A percentile compares a stretch with the other conserved stretches of the same genome.
Evolutionary conservation across 1,284 basidiomycete species (phyloP).

Genomic region (Rhodotorula sp.): DNA sequence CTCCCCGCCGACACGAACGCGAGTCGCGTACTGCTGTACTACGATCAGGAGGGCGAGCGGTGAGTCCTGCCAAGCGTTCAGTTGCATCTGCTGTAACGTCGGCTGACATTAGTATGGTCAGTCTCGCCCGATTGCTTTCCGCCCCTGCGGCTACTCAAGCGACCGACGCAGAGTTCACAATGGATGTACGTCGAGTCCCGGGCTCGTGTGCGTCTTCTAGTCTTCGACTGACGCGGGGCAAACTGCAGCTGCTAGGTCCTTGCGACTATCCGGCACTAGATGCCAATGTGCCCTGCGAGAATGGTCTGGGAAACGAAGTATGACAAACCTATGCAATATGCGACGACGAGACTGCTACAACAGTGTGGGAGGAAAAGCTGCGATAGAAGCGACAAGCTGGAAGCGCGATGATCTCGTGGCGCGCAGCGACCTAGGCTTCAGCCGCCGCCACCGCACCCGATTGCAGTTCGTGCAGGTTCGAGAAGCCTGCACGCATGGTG

Average conservation of each 20-base stretch:
- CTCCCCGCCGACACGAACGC: conserved; percentile 7
- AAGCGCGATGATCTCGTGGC: not conserved
- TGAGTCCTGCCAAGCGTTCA: not conserved
- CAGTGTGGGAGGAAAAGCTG: not conserved
- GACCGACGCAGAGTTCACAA: conserved; percentile 19
- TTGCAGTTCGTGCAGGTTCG: not conserved
- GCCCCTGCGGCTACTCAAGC: conserved; percentile 1
- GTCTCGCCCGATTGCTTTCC: conserved; percentile 18
- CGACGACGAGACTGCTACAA: not conserved
- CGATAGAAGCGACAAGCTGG: not conserved
- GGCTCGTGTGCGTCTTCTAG: too few relatives aligned
- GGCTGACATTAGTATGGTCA: not conserved
- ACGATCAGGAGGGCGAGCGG: conserved; percentile 30
- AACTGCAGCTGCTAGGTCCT: conserved; percentile 14
- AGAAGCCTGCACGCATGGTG: conserved; percentile 14
- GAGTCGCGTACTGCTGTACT: conserved; percentile 29
- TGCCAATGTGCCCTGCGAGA: too few relatives aligned
- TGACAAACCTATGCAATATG: not conserved
- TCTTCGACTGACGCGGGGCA: too few relatives aligned
- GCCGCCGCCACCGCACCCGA: not conserved
- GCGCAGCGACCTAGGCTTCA: not conserved
- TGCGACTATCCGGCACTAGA: conserved; percentile 15
- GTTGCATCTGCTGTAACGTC: not conserved
- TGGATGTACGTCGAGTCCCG: conserved; percentile 17
- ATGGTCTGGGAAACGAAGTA: not conserved